These are phyloP conservation scores for Ensete ventricosum DNA, from an alignment of 176 grass and related monocot species.

Conservation along the genomic window DNA sequence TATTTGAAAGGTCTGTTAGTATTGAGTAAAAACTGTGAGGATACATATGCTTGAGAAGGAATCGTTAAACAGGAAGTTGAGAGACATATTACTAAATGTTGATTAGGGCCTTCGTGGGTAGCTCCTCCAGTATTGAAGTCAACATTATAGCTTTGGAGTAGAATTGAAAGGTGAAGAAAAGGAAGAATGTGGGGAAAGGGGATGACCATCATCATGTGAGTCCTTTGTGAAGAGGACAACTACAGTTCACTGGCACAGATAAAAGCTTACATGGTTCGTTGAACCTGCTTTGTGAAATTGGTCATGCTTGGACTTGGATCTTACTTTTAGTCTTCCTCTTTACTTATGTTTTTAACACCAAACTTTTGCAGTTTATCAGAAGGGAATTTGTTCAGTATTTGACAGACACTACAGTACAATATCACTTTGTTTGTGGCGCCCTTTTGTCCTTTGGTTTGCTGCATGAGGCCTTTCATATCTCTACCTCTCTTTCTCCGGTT, in stretches of 20 bases:
- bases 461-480: background rate
- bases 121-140: background rate
- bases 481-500: background rate
- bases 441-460: background rate
- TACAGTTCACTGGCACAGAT: background rate
- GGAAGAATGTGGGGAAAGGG: conserved; percentile 12
- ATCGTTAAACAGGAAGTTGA: too few species aligned
- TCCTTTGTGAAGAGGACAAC: background rate
- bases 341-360: background rate
- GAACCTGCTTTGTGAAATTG: background rate
- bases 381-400: background rate
- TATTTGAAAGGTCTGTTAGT: too few species aligned
- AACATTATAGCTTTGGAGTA: background rate
- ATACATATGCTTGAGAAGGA: too few species aligned
- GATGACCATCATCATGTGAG: conserved; percentile 10
- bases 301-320: background rate
- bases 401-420: too few species aligned
- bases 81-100: too few species aligned
- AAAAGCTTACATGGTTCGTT: background rate
- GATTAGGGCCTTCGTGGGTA: background rate
- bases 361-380: background rate
- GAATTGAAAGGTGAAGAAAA: conserved; percentile 2
- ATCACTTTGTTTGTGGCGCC: background rate
- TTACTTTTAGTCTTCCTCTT: background rate
- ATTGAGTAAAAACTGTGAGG: too few species aligned